phyloP scores from a whole-genome alignment of 2,329 filamentous ascomycete species.

The Ceratocystis diversiconidia region DNA sequence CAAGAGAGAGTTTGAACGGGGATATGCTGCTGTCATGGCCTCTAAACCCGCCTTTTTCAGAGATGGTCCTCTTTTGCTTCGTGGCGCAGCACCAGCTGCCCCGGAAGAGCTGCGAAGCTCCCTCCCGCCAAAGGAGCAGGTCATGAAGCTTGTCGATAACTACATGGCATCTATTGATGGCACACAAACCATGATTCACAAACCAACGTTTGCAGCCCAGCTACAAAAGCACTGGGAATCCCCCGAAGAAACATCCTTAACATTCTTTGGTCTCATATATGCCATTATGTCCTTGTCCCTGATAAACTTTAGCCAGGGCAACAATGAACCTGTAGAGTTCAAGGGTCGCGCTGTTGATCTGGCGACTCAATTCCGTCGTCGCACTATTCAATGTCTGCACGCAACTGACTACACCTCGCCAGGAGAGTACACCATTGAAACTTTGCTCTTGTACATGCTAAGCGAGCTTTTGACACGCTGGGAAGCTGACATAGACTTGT shows the following conservation, averaged over 20 bases:
- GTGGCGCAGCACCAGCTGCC: constrained; percentile 57
- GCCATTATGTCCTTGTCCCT: constrained; percentile 63
- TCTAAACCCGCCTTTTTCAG: constrained; percentile 46
- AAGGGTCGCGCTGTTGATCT: constrained; percentile 48
- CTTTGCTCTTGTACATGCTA: constrained; percentile 59
- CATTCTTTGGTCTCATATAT: constrained; percentile 68
- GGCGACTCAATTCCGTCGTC: constrained; percentile 49
- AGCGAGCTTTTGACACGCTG: constrained; percentile 59
- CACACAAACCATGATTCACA: constrained; percentile 61
- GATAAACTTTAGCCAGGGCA: constrained; percentile 64
- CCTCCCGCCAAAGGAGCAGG: constrained; percentile 65
- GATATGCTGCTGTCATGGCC: constrained; percentile 60
- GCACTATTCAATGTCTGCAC: constrained; percentile 65
- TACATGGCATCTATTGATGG: constrained; percentile 77
- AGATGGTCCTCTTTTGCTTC: constrained; percentile 62
- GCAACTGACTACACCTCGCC: constrained; percentile 66
- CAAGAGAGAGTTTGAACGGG: constrained; percentile 77
- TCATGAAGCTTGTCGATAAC: constrained; percentile 71
- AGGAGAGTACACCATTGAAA: constrained; percentile 62
- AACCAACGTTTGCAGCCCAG: constrained; percentile 70
- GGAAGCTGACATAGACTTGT: constrained; percentile 58
- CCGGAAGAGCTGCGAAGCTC: constrained; percentile 65
- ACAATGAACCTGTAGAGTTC: constrained; percentile 68
- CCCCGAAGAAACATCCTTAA: constrained; percentile 55
- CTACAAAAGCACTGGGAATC: constrained; percentile 53